phyloP scores from a whole-genome alignment of 2,329 filamentous ascomycete genomes.

The Fusarium algeriense region DNA sequence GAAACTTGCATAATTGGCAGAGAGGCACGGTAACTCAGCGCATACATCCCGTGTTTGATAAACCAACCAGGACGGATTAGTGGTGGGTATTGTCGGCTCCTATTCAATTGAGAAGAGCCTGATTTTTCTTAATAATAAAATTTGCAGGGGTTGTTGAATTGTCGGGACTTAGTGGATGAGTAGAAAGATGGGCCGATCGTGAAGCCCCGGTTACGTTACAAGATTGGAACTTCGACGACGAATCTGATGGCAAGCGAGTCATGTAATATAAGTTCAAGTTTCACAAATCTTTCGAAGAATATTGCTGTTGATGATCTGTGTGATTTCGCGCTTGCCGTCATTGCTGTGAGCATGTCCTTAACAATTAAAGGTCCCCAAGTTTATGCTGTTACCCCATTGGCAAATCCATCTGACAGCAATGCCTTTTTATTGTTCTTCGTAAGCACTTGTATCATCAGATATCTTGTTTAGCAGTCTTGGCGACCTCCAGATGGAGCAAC shows the following conservation, averaged over 20 bases:
- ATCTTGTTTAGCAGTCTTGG: slow-evolving; percentile 6
- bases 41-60: neutral
- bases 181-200: slow-evolving; percentile 39
- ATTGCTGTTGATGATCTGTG: neutral
- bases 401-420: slow-evolving; percentile 8
- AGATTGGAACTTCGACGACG: slow-evolving; percentile 34
- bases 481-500: slow-evolving; percentile 16
- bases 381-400: slow-evolving; percentile 11
- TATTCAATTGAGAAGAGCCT: neutral
- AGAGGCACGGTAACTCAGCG: slow-evolving; percentile 8
- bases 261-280: slow-evolving; percentile 21
- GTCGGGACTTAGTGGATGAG: slow-evolving; percentile 16
- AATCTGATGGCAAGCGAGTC: slow-evolving; percentile 37
- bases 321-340: neutral
- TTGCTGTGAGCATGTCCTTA: neutral
- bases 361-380: neutral
- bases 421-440: slow-evolving; percentile 7
- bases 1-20: slow-evolving; percentile 12
- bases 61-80: neutral
- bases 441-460: slow-evolving; percentile 22
- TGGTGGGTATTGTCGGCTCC: slow-evolving; percentile 5
- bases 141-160: slow-evolving; percentile 22
- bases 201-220: slow-evolving; percentile 30
- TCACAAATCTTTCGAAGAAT: neutral
- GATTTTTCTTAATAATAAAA: slow-evolving; percentile 22